Evolutionary conservation across 2,329 filamentous ascomycete genomes (phyloP), one percentile per base, ranked within the genome.

Genomic region (Tolypocladium paradoxum): DNA sequence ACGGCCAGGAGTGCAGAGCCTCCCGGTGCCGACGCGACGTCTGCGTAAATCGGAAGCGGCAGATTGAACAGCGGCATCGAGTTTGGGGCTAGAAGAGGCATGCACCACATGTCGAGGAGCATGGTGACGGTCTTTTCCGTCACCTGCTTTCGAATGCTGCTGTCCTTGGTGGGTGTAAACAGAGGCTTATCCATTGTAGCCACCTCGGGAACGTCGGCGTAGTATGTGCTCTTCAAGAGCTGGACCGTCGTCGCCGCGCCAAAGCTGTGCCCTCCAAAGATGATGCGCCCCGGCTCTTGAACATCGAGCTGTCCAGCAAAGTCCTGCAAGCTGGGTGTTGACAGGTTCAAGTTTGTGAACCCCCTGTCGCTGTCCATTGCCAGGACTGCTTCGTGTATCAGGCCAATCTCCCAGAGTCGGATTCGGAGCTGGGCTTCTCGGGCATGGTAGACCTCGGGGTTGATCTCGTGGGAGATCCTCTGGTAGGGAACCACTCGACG

Each of bases 211-310:
- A 69, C 61, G 38, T 70, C 71, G 14, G 78, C 76, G 69, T 90
- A 89, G 72, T 84, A 92, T 12, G 85, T 82, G 50, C 81, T 86
- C 71, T 95, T 95, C 49, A 92, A 71, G 52, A 95, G 79, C 64
- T 95, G 90, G 2, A 87, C 77, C 22, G 82, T 75, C 0, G 87
- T 89, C 1, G 87, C 79, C 1, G 84, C 85, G 24, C 90, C 90
- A 59, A 95, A 95, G 20, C 85, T 90, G 67, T 95, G 90, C 4
- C 90, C 90, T 0, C 80, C 81, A 64, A 88, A 92, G 43, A 84
- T 79, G 47, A 95, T 82, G 51, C 78, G 81, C 1, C 89, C 89
- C 0, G 88, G 87, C 9, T 79, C 75, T 54, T 84, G 81, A 4
- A 95, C 77, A 56, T 88, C 78, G 48, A 93, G 75, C 52, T 71